Base-by-base conservation (phyloP, 1,139 yeast species). In the Pichia inconspicua region DNA sequence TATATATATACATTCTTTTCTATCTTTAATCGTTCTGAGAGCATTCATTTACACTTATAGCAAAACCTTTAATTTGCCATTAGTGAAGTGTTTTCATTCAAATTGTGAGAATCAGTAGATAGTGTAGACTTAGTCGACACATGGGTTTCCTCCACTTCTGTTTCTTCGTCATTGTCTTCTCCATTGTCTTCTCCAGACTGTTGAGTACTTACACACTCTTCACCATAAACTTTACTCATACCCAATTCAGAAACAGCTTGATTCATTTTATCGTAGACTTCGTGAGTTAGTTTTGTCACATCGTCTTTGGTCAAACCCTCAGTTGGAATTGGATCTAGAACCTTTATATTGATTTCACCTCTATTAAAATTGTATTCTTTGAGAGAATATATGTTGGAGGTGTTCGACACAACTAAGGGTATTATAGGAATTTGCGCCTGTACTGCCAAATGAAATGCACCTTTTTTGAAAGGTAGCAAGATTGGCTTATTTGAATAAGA, bases 391-490 rank as follows among this genome's bases (percentile, higher is more conserved):
- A 94, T 66, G 37, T 78, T 77, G 7, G 95, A 82, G 49, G 95
- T 86, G 68, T 92, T 94, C 41, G 90, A 78, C 8, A 88, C 87
- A 10, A 87, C 95, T 42, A 85, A 73, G 3, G 99, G 98, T 14
- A 92, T 80, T 42, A 92, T 72, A 25, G 97, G 97, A 35, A 92
- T 80, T 40, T 80, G 80, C 4, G 96, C 96, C 66, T 90, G 95
- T 53, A 84, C 84, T 12, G 99, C 98, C 61, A 92, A 75, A 67
- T 92, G 96, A 79, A 94, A 94, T 0, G 97, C 97, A 45, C 99
- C 99, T 64, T 94, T 94, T 66, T 92, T 92, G 68, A 92, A 87
- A 1, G 96, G 95, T 48, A 87, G 72, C 65, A 94, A 69, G 11
- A 75, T 80, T 46, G 95, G 82, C 41, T 73, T 73, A 27, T 77